phyloP scores from a whole-genome alignment of 1,139 yeast species.

The Blastobotrys niveus region DNA sequence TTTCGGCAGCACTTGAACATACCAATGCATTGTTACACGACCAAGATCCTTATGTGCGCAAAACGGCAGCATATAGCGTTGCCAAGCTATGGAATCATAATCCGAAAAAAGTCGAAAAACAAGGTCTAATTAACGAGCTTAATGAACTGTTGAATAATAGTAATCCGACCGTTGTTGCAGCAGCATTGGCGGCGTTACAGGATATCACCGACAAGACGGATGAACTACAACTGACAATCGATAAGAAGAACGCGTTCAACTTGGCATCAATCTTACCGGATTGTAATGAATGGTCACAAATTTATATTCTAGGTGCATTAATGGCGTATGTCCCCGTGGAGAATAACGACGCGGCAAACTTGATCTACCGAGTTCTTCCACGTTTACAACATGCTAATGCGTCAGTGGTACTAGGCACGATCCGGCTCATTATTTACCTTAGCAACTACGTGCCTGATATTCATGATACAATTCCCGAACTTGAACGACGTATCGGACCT shows the following conservation, averaged over 20 bases:
- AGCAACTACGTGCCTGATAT: conserved; percentile 55
- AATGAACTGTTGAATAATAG: conserved; percentile 53
- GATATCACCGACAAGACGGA: conserved; percentile 58
- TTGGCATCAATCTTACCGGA: conserved; percentile 47
- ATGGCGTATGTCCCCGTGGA: conserved; percentile 68
- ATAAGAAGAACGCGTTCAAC: conserved; percentile 49
- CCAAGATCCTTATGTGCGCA: conserved; percentile 56
- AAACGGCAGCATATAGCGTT: conserved; percentile 64
- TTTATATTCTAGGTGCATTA: conserved; percentile 61
- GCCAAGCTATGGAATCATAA: conserved; percentile 62
- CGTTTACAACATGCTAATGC: conserved; percentile 77
- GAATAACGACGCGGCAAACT: conserved; percentile 54
- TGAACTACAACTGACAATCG: conserved; percentile 49
- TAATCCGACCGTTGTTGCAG: conserved; percentile 59
- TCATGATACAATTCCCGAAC: conserved; percentile 42
- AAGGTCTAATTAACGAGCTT: conserved; percentile 48
- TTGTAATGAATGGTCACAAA: conserved; percentile 78
- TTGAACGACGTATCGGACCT: conserved; percentile 60
- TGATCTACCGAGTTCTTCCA: conserved; percentile 68
- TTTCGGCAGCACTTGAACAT: conserved; percentile 41
- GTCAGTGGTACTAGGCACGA: conserved; percentile 71
- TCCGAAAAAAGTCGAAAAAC: conserved; percentile 42
- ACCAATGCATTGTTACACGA: conserved; percentile 43
- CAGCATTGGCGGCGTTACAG: conserved; percentile 64
- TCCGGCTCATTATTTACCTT: conserved; percentile 65